Base-by-base conservation (phyloP, 2,329 filamentous ascomycete genomes). In the Pseudogymnoascus sp. region DNA sequence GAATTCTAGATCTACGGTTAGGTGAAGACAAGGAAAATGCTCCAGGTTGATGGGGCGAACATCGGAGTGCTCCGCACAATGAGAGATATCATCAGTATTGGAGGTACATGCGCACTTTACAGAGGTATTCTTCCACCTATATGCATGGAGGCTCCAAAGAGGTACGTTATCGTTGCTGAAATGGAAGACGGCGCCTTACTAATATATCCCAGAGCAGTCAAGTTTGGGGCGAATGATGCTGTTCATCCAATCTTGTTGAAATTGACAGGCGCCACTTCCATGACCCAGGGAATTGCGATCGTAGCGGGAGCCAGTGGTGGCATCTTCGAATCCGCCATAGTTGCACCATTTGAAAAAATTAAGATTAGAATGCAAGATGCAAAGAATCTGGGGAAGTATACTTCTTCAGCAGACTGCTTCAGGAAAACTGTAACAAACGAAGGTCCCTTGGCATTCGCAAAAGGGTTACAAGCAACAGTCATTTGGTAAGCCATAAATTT, bases 311-410 rank as follows among this genome's bases (percentile, higher is more conserved):
- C 93, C 29, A 89, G 91, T 15, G 93, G 93, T 64, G 93, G 93
- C 74, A 93, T 93, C 44, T 96, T 92, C 65, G 93, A 97, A 78
- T 84, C 92, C 61, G 95, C 97, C 75, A 92, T 96, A 69, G 93
- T 97, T 66, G 93, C 97, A 29, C 93, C 93, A 63, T 97, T 97
- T 76, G 93, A 96, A 81, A 85, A 96, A 64, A 88, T 97, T 83
- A 97, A 97, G 85, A 97, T 97, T 74, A 88, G 93, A 68, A 83
- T 97, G 62, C 93, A 97, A 76, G 93, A 97, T 80, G 91, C 90
- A 79, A 91, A 92, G 17, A 93, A 91, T 61, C 90, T 92, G 40
- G 86, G 89, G 74, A 95, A 89, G 77, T 93, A 93, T 81, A 89
- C 80, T 67, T 89, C 89, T 77, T 88, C 90, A 82, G 71, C 91